These are phyloP conservation scores for Colletotrichum lupini DNA, from an alignment of 2,329 filamentous ascomycete species.

Conservation along the genomic window DNA sequence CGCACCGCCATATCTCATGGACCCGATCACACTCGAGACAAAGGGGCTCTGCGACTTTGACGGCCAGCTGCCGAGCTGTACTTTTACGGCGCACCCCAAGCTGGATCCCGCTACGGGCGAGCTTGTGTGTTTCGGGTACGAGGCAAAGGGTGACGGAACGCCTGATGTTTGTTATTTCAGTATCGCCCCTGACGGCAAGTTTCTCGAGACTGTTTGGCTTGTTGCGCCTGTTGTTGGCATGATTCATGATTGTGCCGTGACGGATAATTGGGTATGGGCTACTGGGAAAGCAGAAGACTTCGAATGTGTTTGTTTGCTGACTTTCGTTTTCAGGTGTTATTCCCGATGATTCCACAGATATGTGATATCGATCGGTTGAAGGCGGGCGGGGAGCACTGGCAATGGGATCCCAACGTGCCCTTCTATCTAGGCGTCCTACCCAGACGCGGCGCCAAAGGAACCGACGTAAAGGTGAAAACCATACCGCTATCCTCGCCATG, in stretches of 20 bases:
- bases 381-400: slow-evolving; percentile 52
- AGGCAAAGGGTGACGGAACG: slow-evolving; percentile 52
- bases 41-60: slow-evolving; percentile 53
- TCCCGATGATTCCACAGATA: slow-evolving; percentile 18
- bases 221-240: slow-evolving; percentile 48
- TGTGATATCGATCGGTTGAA: slow-evolving; percentile 42
- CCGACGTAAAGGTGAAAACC: slow-evolving; percentile 14
- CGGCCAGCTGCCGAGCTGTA: slow-evolving; percentile 50
- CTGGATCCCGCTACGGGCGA: slow-evolving; percentile 52
- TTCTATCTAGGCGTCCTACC: slow-evolving; percentile 26
- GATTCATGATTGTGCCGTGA: slow-evolving; percentile 56
- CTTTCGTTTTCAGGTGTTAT: slow-evolving; percentile 6
- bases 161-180: slow-evolving; percentile 50
- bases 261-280: slow-evolving; percentile 50
- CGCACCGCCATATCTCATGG: slow-evolving; percentile 52
- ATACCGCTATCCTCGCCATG: rapidly evolving
- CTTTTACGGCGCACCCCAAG: slow-evolving; percentile 56
- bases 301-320: too few species aligned
- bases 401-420: slow-evolving; percentile 43
- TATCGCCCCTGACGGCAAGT: slow-evolving; percentile 42
- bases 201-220: slow-evolving; percentile 47
- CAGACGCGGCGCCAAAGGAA: slow-evolving; percentile 20
- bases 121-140: slow-evolving; percentile 54
- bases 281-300: background rate
- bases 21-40: slow-evolving; percentile 54